These are phyloP conservation scores for Saccharomyces paradoxus DNA, from an alignment of 805 yeast genomes.

Conservation along the genomic window DNA sequence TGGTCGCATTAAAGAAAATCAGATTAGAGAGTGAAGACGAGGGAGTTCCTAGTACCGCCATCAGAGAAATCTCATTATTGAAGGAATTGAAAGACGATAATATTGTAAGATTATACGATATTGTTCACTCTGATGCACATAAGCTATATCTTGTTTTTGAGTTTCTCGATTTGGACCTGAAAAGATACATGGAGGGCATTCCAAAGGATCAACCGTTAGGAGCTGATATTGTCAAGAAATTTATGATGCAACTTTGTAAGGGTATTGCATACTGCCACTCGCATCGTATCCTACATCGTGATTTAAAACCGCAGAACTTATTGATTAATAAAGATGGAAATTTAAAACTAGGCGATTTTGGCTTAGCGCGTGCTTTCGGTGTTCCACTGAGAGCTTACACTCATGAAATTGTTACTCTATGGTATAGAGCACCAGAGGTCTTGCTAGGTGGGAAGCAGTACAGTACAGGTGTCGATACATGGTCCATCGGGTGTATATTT, in stretches of 20 bases:
- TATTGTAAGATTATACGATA: conserved; percentile 87
- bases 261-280: conserved; percentile 71
- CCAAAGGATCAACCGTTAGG: conserved; percentile 86
- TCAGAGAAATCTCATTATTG: conserved; percentile 90
- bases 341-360: conserved; percentile 91
- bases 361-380: conserved; percentile 94
- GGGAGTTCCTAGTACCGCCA: conserved; percentile 98
- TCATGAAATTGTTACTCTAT: conserved; percentile 92
- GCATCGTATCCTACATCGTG: conserved; percentile 60
- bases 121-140: conserved; percentile 86
- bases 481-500: conserved; percentile 97
- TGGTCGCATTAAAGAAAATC: conserved; percentile 93
- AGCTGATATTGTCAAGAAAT: conserved; percentile 72
- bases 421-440: conserved; percentile 98
- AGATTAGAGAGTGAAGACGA: conserved; percentile 85
- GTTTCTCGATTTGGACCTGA: conserved; percentile 85
- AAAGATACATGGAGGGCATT: conserved; percentile 86
- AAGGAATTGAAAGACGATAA: conserved; percentile 91
- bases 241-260: conserved; percentile 86
- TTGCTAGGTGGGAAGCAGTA: conserved; percentile 89
- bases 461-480: conserved; percentile 93
- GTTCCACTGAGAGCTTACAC: conserved; percentile 96
- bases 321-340: conserved; percentile 85
- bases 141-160: conserved; percentile 91
- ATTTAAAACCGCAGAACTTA: conserved; percentile 90